Base-by-base conservation (phyloP, 1,284 basidiomycete genomes). In the Microbotryomycetes sp. region DNA sequence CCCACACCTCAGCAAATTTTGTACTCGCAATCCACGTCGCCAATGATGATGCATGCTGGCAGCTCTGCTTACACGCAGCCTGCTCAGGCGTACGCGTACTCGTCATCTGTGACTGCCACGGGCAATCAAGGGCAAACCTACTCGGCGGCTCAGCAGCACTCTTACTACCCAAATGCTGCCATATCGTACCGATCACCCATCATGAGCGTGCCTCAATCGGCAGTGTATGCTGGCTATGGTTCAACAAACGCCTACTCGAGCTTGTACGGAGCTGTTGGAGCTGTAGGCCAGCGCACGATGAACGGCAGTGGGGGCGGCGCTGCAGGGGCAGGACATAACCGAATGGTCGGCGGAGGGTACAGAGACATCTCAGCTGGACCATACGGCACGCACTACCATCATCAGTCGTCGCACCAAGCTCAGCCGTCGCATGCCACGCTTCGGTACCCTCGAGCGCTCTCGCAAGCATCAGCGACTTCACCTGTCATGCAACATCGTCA, bases 161-260 rank as follows among this genome's bases (percentile, higher is more conserved):
- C 54, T 9, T 19, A 55, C 22, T 66, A 66, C 48, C 56, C 61
- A 7, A 45, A 54, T 36, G 25, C 53, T 2, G 49, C 58, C 36
- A 22, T n/a, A 15, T 28, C 47, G 3, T 61, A 47, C 56, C 25
- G 32, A 3, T 19, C 58, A 2, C 32, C 59, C 2, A 66, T 62
- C 46, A 60, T 56, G 9, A 32, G 51, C 42, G 25, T 32, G 14
- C 16, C 51, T 22, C 57, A 52, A 56, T n/a, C 25, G 56, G 6
- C 56, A 36, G 67, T 64, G 29, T 54, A 47, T 14, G 59, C 53
- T 54, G 59, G 53, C 1, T 63, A 60, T 22, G 60, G 63, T 6
- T 50, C 49, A n/a, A 30, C 23, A 30, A 28, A 4, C 26, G 22
- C 51, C 19, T 54, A 28, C 16, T 48, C 52, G 12, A 23, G 36